Conservation (phyloP, 768 basidiomycete species). For the Leccinum rimulosum region DNA sequence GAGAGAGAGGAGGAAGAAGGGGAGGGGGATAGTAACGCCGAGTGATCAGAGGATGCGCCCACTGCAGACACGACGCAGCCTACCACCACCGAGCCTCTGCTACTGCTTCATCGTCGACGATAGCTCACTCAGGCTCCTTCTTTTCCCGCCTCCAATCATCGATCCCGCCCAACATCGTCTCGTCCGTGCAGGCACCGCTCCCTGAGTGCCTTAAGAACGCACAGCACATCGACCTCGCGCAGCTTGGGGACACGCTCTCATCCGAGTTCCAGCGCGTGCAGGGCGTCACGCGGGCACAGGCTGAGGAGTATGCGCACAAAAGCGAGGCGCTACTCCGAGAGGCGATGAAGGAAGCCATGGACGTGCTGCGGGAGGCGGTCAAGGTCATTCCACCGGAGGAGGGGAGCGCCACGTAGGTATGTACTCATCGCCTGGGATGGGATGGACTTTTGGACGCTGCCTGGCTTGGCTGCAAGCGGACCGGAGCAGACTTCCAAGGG, state of each 20-base stretch:
- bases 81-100: conserved; percentile 14
- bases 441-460: conserved; percentile 81
- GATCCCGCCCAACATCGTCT: no score
- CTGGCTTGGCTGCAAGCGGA: conserved; percentile 30
- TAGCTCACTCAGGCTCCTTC: conserved; percentile 43
- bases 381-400: conserved; percentile 90
- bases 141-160: no score
- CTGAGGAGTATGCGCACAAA: conserved; percentile 82
- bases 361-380: conserved; percentile 82
- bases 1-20: conserved; percentile 18
- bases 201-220: no score
- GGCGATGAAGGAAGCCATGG: conserved; percentile 77
- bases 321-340: conserved; percentile 63
- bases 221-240: no score
- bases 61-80: conserved; percentile 20
- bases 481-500: conserved; percentile 25
- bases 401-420: conserved; percentile 32
- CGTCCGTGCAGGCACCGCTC: no score
- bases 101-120: conserved; percentile 13
- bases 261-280: no score
- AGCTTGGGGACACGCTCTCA: no score
- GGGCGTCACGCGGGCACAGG: conserved; percentile 61
- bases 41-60: conserved; percentile 30
- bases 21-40: conserved; percentile 22
- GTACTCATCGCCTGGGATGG: conserved; percentile 73